These are phyloP conservation scores for Crithidia fasciculata DNA, from an alignment of 208 protist genomes.

Conservation along the genomic window DNA sequence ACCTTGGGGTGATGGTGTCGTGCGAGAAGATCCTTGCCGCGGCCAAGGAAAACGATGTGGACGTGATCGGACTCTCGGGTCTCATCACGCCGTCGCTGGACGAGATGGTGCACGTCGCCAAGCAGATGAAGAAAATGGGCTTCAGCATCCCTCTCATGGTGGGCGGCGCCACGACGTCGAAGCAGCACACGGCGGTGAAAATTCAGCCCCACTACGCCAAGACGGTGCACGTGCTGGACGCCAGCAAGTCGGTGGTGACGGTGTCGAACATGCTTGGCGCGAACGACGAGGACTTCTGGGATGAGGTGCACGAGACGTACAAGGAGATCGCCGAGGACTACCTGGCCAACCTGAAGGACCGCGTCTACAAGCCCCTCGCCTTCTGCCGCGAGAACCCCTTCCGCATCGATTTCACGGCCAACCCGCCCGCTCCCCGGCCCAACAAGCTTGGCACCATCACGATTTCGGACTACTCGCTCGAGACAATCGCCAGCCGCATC, in stretches of 20 bases:
- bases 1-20: constrained; percentile 95
- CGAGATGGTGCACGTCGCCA: constrained; percentile 96
- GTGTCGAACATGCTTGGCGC: constrained; percentile 74
- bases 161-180: constrained; percentile 96
- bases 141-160: constrained; percentile 93
- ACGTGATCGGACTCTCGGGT: constrained; percentile 95
- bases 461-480: constrained; percentile 83
- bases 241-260: constrained; percentile 92
- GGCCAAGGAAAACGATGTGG: constrained; percentile 80
- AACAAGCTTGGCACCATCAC: constrained; percentile 73
- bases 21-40: constrained; percentile 92
- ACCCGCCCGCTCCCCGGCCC: constrained; percentile 62
- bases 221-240: constrained; percentile 95
- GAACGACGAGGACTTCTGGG: constrained; percentile 71
- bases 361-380: constrained; percentile 82
- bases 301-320: constrained; percentile 91
- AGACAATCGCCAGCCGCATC: constrained; percentile 90
- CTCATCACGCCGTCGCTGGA: constrained; percentile 98
- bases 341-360: constrained; percentile 90
- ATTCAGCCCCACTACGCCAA: constrained; percentile 91
- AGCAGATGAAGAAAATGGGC: constrained; percentile 90
- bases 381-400: constrained; percentile 64
- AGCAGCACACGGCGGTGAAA: constrained; percentile 98
- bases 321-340: constrained; percentile 94
- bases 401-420: constrained; percentile 71